Evolutionary conservation across 192 early-diverging fungal species (phyloP), one percentile per base, ranked within the genome.

Genomic region (Allomyces macrogynus): DNA sequence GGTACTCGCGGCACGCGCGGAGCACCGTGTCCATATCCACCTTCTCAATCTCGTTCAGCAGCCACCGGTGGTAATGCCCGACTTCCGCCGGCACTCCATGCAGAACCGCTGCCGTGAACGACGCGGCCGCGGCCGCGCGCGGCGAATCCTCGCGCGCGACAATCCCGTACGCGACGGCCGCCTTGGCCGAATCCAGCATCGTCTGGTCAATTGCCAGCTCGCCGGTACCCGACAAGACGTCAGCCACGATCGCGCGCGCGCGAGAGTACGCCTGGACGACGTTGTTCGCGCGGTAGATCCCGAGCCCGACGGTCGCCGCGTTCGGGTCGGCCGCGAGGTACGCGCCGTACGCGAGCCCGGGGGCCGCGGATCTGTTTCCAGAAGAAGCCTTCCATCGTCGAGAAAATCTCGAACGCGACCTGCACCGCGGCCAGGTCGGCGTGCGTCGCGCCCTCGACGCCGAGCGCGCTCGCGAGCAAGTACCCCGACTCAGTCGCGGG

Each of bases 361-460:
- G n/a, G 74, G 23, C 81, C 81, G 64, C 81, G 81, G 61, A 83
- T 76, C n/a, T 77, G 65, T 67, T 78, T 80, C 80, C 80, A 83
- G 63, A 83, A 81, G 10, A 76, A 70, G 24, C 81, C 81, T 68
- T 83, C 81, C 65, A 78, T 76, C 0, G 76, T 77, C 54, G 81
- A 71, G 49, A 83, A 67, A 23, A 77, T 65, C 61, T 83, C 81
- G 49, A 71, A 74, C 64, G 80, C 70, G 8, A 83, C 80, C 63
- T 81, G 62, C 7, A 83, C 66, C 23, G 81, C 71, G 25, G 80
- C 77, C 61, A 80, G 72, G 63, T 83, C 80, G 12, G 75, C 73
- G 42, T 77, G 76, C 49, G 12, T n/a, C 16, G 20, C 16, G 16
- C 49, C 16, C 16, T 14, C 49, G 16, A 57, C 49, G 49, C 49